Conservation (phyloP, 2,329 filamentous ascomycete genomes). For the Teratosphaeriaceae sp. region DNA sequence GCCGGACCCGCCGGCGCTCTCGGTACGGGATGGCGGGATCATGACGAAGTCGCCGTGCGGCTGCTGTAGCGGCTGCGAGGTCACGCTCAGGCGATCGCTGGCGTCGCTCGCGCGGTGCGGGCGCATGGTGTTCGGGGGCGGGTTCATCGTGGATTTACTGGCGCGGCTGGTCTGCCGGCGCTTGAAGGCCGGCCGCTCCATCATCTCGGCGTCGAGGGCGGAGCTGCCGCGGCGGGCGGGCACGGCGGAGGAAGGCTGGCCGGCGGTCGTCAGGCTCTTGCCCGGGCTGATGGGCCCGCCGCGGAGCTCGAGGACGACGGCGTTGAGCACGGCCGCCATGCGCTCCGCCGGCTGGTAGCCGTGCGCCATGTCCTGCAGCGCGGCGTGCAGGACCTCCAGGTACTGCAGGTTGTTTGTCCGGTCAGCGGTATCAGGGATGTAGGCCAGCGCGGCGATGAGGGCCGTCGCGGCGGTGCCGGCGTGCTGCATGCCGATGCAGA, state of each 20-base stretch:
- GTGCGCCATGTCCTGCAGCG: constrained; percentile 19
- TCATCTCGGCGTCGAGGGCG: constrained; percentile 7
- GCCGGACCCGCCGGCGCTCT: constrained; percentile 8
- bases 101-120: constrained; percentile 11
- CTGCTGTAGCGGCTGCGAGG: constrained; percentile 3
- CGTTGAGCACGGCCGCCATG: constrained; percentile 19
- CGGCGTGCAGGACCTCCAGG: constrained; percentile 20
- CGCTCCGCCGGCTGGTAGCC: constrained; percentile 19
- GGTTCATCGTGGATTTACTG: constrained; percentile 11
- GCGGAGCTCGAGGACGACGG: constrained; percentile 18
- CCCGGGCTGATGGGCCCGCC: constrained; percentile 18
- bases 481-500: constrained; percentile 22
- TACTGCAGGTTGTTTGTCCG: constrained; percentile 21
- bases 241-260: constrained; percentile 7
- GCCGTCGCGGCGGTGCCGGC: constrained; percentile 20
- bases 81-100: constrained; percentile 1
- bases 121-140: constrained; percentile 5
- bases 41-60: constrained; percentile 11
- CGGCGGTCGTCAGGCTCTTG: background rate
- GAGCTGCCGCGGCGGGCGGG: constrained; percentile 15
- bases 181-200: constrained; percentile 12
- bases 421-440: constrained; percentile 17
- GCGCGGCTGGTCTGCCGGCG: constrained; percentile 14
- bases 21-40: constrained; percentile 13
- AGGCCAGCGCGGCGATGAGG: constrained; percentile 20